Evolutionary conservation across 2,329 filamentous ascomycete genomes (phyloP).

Genomic region (Coniella lustricola): DNA sequence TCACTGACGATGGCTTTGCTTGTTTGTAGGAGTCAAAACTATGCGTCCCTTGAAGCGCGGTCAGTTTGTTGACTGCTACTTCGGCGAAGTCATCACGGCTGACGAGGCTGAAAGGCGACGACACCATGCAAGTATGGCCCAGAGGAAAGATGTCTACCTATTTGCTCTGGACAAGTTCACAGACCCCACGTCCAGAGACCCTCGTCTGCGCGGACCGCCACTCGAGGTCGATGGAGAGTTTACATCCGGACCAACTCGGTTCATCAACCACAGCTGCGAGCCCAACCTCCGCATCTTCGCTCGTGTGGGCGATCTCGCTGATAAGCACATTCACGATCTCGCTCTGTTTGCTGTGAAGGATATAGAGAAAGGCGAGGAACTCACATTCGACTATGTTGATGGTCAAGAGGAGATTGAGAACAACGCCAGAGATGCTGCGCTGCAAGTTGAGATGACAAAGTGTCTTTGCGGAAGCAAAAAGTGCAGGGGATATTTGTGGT

Average conservation of each 20-base stretch:
- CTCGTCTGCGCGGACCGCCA: conserved; percentile 47
- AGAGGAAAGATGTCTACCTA: conserved; percentile 69
- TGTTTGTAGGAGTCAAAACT: conserved; percentile 51
- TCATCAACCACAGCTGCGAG: conserved; percentile 77
- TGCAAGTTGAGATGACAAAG: conserved; percentile 45
- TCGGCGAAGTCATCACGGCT: conserved; percentile 63
- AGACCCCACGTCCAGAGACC: conserved; percentile 47
- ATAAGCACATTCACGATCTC: conserved; percentile 67
- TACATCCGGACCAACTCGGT: conserved; percentile 69
- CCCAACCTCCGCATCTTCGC: conserved; percentile 76
- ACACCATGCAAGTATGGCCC: conserved; percentile 42
- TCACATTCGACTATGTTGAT: conserved; percentile 76
- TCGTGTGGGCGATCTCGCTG: conserved; percentile 68
- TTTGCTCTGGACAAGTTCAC: conserved; percentile 78
- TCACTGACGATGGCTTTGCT: not conserved
- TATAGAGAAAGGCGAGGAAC: conserved; percentile 58
- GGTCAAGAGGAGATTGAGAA: conserved; percentile 46
- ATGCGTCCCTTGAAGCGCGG: conserved; percentile 58
- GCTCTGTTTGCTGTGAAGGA: conserved; percentile 67
- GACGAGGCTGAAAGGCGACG: conserved; percentile 60
- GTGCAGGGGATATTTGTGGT: conserved; percentile 67
- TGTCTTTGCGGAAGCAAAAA: conserved; percentile 58
- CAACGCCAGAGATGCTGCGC: conserved; percentile 42
- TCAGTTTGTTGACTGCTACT: conserved; percentile 74
- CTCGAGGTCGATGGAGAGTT: conserved; percentile 66